These are phyloP conservation scores for Lactarius vividus DNA, from an alignment of 768 basidiomycete genomes.

Conservation along the genomic window DNA sequence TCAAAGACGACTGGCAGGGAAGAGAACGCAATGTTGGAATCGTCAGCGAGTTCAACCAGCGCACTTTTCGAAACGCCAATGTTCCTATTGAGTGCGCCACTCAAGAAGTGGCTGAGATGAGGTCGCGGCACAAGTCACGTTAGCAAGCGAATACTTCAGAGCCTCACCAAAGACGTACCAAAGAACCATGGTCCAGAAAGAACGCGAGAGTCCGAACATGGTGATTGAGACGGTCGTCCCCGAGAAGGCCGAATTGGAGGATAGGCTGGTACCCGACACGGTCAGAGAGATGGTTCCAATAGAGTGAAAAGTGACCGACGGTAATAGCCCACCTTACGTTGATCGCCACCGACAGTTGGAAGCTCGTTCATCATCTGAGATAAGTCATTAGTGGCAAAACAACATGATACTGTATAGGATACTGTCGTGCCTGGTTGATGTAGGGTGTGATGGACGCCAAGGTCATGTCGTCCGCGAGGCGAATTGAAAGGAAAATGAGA, in stretches of 20 bases:
- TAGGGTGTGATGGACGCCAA: conserved; percentile 42
- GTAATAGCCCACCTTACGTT: conserved; percentile 47
- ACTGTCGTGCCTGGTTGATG: conserved; percentile 41
- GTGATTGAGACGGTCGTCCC: conserved; percentile 36
- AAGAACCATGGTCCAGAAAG: conserved; percentile 34
- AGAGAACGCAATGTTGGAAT: conserved; percentile 48
- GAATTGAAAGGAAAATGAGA: not conserved
- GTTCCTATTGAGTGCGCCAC: not conserved
- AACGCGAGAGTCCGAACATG: conserved; percentile 37
- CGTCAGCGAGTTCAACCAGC: conserved; percentile 62
- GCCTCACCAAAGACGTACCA: conserved; percentile 13
- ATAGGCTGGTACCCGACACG: conserved; percentile 46
- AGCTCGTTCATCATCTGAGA: conserved; percentile 42
- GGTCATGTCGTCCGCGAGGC: not conserved
- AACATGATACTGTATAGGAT: not conserved
- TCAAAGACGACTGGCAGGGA: conserved; percentile 33
- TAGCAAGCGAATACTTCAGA: not conserved
- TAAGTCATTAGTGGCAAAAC: not conserved
- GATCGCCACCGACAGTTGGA: conserved; percentile 43
- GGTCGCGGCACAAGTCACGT: not conserved
- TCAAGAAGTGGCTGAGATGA: not conserved
- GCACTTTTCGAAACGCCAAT: conserved; percentile 66
- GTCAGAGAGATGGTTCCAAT: conserved; percentile 48
- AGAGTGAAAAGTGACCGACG: conserved; percentile 34
- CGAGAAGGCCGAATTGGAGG: conserved; percentile 38